Percentiles rank a stretch among this genome's conserved stretches.
Conservation (phyloP, 2,329 filamentous ascomycete genomes). For the Mycocentrospora acerina region DNA sequence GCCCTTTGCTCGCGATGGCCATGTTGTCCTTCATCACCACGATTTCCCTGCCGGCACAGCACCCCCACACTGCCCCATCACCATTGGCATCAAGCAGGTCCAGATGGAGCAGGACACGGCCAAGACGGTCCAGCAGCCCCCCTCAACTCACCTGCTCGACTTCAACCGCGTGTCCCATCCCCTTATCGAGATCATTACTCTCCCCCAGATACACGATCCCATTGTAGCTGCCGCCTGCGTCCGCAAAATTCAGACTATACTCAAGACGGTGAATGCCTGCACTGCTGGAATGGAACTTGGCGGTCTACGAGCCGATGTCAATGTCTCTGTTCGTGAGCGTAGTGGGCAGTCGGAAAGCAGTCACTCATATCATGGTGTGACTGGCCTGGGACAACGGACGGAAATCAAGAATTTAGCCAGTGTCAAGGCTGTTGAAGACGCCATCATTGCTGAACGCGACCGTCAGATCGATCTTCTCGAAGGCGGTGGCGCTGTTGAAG, state of each 20-base stretch:
- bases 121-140: slow-evolving; percentile 81
- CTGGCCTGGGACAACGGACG: slow-evolving; percentile 77
- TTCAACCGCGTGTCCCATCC: slow-evolving; percentile 92
- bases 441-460: slow-evolving; percentile 86
- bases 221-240: slow-evolving; percentile 86
- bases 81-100: slow-evolving; percentile 84
- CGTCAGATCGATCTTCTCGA: slow-evolving; percentile 82
- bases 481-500: slow-evolving; percentile 70
- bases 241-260: slow-evolving; percentile 79
- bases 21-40: slow-evolving; percentile 67
- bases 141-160: slow-evolving; percentile 76
- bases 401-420: slow-evolving; percentile 98
- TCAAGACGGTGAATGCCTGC: slow-evolving; percentile 80
- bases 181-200: slow-evolving; percentile 91
- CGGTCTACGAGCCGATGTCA: slow-evolving; percentile 89
- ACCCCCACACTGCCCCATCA: slow-evolving; percentile 68
- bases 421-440: slow-evolving; percentile 93
- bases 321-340: slow-evolving; percentile 77
- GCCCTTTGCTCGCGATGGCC: slow-evolving; percentile 69
- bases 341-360: slow-evolving; percentile 22
- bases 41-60: slow-evolving; percentile 70
- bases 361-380: slow-evolving; percentile 58
- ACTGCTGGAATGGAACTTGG: slow-evolving; percentile 92
- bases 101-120: slow-evolving; percentile 98
- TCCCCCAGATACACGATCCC: slow-evolving; percentile 84